phyloP scores from a whole-genome alignment of 202 grass and related monocot genomes.

The Dendrocalamus latiflorus region DNA sequence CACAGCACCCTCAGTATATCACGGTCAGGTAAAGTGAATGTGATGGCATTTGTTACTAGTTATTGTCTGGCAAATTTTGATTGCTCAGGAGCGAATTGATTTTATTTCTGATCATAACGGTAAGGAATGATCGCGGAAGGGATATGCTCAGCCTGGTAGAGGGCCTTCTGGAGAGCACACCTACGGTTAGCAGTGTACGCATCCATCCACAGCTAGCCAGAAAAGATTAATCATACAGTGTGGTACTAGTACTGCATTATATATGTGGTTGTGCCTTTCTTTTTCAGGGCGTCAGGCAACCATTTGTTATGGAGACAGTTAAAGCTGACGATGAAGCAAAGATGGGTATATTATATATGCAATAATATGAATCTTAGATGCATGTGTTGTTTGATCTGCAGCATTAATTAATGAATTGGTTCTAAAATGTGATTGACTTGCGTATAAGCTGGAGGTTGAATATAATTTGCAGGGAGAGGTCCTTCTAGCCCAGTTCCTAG shows the following conservation, averaged over 20 bases:
- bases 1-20: conserved; percentile 91
- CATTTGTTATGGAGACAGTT: conserved; percentile 90
- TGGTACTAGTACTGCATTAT: not conserved
- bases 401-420: not conserved
- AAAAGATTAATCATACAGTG: not conserved
- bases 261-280: not conserved
- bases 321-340: conserved; percentile 91
- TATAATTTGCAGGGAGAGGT: conserved; percentile 55
- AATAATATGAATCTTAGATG: too few relatives aligned
- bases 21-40: conserved; percentile 68
- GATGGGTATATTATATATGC: conserved; percentile 37
- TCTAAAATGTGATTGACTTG: not conserved
- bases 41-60: not conserved
- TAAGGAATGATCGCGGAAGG: conserved; percentile 70
- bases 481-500: conserved; percentile 70
- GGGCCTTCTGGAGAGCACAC: conserved; percentile 71
- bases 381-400: too few relatives aligned
- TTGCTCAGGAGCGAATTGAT: not conserved
- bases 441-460: not conserved
- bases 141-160: conserved; percentile 82
- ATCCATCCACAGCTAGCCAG: not conserved
- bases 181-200: conserved; percentile 70
- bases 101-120: not conserved
- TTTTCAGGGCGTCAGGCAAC: conserved; percentile 64
- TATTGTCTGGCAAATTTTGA: not conserved